These are phyloP conservation scores for Sinapis alba DNA, from an alignment of 441 rosid genomes.

Conservation along the genomic window DNA sequence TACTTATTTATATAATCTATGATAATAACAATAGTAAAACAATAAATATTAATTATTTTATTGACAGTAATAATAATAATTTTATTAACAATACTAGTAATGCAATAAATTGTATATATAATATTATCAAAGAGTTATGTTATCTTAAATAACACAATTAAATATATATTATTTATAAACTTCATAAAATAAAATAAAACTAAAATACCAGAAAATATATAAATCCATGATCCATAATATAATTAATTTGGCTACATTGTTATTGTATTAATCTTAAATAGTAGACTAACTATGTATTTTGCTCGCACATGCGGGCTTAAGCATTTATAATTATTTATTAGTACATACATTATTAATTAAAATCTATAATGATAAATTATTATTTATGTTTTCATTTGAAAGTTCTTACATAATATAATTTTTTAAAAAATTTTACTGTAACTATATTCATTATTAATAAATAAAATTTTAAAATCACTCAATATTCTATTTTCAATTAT, in stretches of 20 bases:
- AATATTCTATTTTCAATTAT: too few species aligned
- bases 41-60: neutral
- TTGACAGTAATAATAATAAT: neutral
- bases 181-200: neutral
- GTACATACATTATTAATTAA: too few species aligned
- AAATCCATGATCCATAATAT: neutral
- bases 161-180: neutral
- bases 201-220: neutral
- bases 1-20: neutral
- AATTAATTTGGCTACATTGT: neutral
- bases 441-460: too few species aligned
- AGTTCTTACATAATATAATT: too few species aligned
- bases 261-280: neutral
- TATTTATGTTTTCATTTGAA: too few species aligned
- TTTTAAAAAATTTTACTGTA: too few species aligned
- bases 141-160: neutral
- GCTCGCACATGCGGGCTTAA: too few species aligned
- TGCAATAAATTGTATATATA: neutral
- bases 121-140: neutral
- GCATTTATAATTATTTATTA: too few species aligned
- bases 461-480: too few species aligned
- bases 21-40: neutral
- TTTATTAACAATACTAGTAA: too few species aligned
- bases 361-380: too few species aligned
- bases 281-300: too few species aligned